Conservation (phyloP, 2,329 filamentous ascomycete species). For the Aspergillus unguis region DNA sequence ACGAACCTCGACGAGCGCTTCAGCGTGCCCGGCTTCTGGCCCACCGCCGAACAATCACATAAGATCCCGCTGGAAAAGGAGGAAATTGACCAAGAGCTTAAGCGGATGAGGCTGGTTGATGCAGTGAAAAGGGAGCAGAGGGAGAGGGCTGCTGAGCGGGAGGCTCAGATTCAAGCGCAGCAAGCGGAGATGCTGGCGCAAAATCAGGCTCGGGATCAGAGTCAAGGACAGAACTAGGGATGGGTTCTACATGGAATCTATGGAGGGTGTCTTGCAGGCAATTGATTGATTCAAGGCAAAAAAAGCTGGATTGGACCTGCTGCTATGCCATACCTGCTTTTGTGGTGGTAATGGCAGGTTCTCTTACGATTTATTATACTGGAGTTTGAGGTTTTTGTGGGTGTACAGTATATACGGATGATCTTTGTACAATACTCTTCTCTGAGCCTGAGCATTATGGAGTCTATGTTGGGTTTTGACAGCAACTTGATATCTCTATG, state of each 20-base stretch:
- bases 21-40: slow-evolving; percentile 89
- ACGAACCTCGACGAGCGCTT: slow-evolving; percentile 95
- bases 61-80: slow-evolving; percentile 53
- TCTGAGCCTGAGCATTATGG: slow-evolving; percentile 32
- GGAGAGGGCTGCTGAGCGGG: slow-evolving; percentile 36
- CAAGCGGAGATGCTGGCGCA: not conserved
- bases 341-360: not conserved
- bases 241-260: not conserved
- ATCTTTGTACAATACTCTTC: slow-evolving; percentile 33
- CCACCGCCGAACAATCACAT: slow-evolving; percentile 58
- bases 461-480: slow-evolving; percentile 21
- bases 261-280: no score
- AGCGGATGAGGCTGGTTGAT: slow-evolving; percentile 59
- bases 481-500: slow-evolving; percentile 5
- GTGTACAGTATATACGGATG: slow-evolving; percentile 15
- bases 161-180: slow-evolving; percentile 16
- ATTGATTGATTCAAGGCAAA: no score
- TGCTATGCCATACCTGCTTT: no score
- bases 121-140: slow-evolving; percentile 49
- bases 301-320: no score
- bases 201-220: slow-evolving; percentile 1
- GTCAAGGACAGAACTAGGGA: slow-evolving; percentile 11
- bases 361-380: slow-evolving; percentile 1
- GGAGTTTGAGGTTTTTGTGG: not conserved
- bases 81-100: slow-evolving; percentile 72